Percentiles rank a stretch among this genome's conserved stretches.
Conservation (phyloP, 2,329 filamentous ascomycete genomes). For the Penicillium glabrum region DNA sequence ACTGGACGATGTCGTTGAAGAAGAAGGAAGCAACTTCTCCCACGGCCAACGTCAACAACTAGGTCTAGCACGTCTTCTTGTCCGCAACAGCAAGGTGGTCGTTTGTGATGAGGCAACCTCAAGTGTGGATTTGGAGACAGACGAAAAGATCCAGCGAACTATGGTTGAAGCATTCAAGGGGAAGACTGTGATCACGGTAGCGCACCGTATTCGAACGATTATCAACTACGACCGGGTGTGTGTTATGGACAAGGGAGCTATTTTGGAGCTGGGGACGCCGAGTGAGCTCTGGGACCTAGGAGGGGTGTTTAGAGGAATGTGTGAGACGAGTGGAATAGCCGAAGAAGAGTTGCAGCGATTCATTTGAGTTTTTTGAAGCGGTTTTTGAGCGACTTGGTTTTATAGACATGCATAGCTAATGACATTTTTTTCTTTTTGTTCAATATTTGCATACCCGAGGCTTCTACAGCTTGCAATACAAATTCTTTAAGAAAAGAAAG, state of each 20-base stretch:
- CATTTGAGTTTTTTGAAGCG: not conserved
- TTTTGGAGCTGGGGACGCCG: constrained; percentile 1
- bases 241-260: constrained; percentile 1
- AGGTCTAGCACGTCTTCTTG: constrained; percentile 1
- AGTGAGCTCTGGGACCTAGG: not conserved
- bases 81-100: not conserved
- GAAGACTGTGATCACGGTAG: constrained; percentile 2
- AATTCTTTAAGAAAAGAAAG: not conserved
- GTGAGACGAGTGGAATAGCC: not conserved
- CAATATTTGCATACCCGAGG: not conserved
- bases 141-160: constrained; percentile 3
- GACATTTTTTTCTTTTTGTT: not conserved
- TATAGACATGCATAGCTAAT: not conserved
- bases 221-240: constrained; percentile 1
- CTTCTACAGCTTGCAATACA: no score
- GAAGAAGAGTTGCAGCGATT: not conserved
- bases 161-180: not conserved
- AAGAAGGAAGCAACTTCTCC: constrained; percentile 5
- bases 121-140: constrained; percentile 2
- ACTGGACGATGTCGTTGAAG: not conserved
- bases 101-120: constrained; percentile 6
- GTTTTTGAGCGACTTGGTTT: not conserved
- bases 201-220: constrained; percentile 6
- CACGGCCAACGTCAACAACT: constrained; percentile 2
- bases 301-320: constrained; percentile 1